Evolutionary conservation across 768 basidiomycete genomes (phyloP).

Genomic region (Lactifluus subvellereus): DNA sequence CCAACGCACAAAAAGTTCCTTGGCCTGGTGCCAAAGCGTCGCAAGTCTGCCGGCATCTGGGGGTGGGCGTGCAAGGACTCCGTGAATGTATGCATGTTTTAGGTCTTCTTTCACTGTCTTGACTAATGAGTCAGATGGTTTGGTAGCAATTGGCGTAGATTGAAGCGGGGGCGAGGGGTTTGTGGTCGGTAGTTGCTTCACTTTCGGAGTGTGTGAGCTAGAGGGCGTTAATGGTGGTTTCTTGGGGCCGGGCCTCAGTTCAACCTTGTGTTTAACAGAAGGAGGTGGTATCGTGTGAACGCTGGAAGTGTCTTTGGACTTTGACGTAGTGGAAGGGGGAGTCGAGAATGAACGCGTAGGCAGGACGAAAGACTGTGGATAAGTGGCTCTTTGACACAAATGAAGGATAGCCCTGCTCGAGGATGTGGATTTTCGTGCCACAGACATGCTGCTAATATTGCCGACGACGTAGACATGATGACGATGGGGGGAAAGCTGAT

Average conservation of each 20-base stretch:
- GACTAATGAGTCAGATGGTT: constrained; percentile 31
- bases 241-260: constrained; percentile 59
- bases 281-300: constrained; percentile 27
- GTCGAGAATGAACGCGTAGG: constrained; percentile 29
- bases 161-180: constrained; percentile 22
- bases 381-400: background rate
- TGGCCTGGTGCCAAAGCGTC: constrained; percentile 43
- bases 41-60: constrained; percentile 51
- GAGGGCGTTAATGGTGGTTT: constrained; percentile 36
- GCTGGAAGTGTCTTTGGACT: constrained; percentile 26
- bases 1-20: constrained; percentile 41
- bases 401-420: background rate
- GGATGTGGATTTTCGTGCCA: background rate
- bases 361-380: background rate
- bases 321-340: constrained; percentile 27
- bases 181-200: constrained; percentile 21
- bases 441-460: background rate
- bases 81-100: constrained; percentile 57
- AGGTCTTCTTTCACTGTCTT: constrained; percentile 58
- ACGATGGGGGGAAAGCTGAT: constrained; percentile 1
- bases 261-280: constrained; percentile 41
- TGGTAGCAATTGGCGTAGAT: constrained; percentile 8
- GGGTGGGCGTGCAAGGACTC: constrained; percentile 63
- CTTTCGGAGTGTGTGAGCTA: constrained; percentile 23
- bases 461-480: background rate